phyloP scores from a whole-genome alignment of 805 yeast species.

The Ogataea nakhonphanomensis region DNA sequence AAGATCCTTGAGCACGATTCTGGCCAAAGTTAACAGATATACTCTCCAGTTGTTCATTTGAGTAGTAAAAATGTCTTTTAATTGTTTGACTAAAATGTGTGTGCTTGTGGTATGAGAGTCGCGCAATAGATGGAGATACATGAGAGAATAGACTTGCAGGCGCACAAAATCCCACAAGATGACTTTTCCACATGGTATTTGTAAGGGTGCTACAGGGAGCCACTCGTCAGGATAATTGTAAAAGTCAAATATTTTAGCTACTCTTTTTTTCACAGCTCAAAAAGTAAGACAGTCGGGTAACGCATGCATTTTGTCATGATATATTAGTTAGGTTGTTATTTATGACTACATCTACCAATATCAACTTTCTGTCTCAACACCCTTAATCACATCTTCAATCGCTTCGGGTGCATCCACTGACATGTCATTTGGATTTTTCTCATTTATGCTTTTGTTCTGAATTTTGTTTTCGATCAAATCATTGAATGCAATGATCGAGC shows the following conservation, averaged over 20 bases:
- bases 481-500: conserved; percentile 95
- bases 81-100: neutral
- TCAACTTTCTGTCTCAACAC: conserved; percentile 11
- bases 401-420: conserved; percentile 26
- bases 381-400: conserved; percentile 17
- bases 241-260: too few relatives aligned
- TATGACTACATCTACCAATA: neutral
- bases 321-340: too few relatives aligned
- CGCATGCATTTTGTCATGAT: too few relatives aligned
- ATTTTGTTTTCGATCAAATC: conserved; percentile 95
- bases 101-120: too few relatives aligned
- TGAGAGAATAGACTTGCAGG: too few relatives aligned
- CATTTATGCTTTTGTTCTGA: conserved; percentile 57
- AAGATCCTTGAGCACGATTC: neutral
- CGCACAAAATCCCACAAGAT: too few relatives aligned
- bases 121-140: too few relatives aligned
- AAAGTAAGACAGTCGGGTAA: too few relatives aligned
- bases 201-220: too few relatives aligned
- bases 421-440: conserved; percentile 25
- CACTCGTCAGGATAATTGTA: too few relatives aligned
- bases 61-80: conserved; percentile 19
- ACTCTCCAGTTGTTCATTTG: conserved; percentile 14
- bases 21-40: neutral
- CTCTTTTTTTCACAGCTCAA: too few relatives aligned
- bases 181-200: too few relatives aligned